These are phyloP conservation scores for Naganishia albida DNA, from an alignment of 1,284 basidiomycete genomes.

Conservation along the genomic window DNA sequence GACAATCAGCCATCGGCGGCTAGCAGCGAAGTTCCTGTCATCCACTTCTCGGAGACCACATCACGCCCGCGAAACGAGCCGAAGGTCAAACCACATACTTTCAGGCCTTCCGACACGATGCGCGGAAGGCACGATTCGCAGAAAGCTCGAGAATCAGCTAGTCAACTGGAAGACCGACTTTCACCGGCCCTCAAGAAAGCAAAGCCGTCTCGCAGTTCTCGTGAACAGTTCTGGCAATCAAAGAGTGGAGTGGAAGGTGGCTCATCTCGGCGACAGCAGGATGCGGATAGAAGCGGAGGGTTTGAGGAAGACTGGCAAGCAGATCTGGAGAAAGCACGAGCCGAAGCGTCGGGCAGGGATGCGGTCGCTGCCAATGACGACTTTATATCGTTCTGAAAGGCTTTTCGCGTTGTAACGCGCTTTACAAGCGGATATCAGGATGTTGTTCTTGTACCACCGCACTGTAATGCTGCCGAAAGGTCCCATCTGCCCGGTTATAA, in stretches of 20 bases:
- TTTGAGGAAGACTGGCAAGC: slow-evolving; percentile 17
- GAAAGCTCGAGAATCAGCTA: neutral
- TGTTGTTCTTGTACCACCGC: neutral
- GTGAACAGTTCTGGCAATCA: slow-evolving; percentile 21
- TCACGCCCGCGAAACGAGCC: slow-evolving; percentile 1
- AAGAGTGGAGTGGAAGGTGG: slow-evolving; percentile 23
- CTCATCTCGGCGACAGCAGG: neutral
- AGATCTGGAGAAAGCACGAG: slow-evolving; percentile 3
- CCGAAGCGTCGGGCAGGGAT: neutral
- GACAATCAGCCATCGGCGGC: neutral
- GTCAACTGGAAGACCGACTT: neutral
- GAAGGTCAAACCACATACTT: neutral
- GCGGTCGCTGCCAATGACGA: slow-evolving; percentile 22
- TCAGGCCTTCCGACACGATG: neutral
- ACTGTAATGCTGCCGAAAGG: neutral
- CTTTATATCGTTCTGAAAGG: slow-evolving; percentile 14
- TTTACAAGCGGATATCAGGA: neutral
- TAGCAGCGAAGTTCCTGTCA: slow-evolving; percentile 16
- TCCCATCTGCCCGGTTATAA: neutral
- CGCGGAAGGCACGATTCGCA: neutral
- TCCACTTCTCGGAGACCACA: slow-evolving; percentile 23
- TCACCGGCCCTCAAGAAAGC: slow-evolving; percentile 14
- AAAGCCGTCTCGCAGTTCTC: slow-evolving; percentile 9
- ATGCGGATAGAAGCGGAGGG: neutral
- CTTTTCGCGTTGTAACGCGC: neutral